Evolutionary conservation across 768 basidiomycete genomes (phyloP).

Genomic region (Xerocomus spinulosus): DNA sequence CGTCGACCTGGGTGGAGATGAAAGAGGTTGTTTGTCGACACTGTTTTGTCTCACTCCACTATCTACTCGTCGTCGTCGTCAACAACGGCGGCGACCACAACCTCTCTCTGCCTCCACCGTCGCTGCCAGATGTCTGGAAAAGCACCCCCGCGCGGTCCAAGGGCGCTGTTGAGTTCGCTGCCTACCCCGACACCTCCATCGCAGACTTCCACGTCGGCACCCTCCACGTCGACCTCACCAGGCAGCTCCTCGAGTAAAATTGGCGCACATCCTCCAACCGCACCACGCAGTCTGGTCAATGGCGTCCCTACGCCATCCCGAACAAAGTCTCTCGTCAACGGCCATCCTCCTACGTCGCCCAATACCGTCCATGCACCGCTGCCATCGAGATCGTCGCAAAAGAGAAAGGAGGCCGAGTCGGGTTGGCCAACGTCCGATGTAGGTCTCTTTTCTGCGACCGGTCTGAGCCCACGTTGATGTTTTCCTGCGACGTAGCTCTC

Average conservation of each 20-base stretch:
- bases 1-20: no score
- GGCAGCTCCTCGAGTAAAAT: slow-evolving; percentile 36
- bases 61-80: slow-evolving; percentile 18
- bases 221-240: slow-evolving; percentile 33
- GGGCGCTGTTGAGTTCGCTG: slow-evolving; percentile 55
- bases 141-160: slow-evolving; percentile 69
- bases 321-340: slow-evolving; percentile 44
- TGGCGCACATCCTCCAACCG: slow-evolving; percentile 58
- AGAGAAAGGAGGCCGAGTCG: slow-evolving; percentile 41
- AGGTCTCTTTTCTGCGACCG: slow-evolving; percentile 12
- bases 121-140: slow-evolving; percentile 61
- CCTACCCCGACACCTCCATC: slow-evolving; percentile 28
- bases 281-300: slow-evolving; percentile 56
- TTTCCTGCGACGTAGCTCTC: slow-evolving; percentile 11
- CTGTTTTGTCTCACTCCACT: slow-evolving; percentile 16
- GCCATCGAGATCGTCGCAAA: slow-evolving; percentile 33
- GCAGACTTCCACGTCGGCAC: slow-evolving; percentile 30
- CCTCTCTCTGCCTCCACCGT: background rate
- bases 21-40: slow-evolving; percentile 17
- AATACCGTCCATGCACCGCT: slow-evolving; percentile 26
- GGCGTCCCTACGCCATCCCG: slow-evolving; percentile 29
- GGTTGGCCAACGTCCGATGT: slow-evolving; percentile 35
- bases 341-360: slow-evolving; percentile 31
- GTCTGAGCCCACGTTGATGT: background rate
- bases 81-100: slow-evolving; percentile 19